phyloP scores from a whole-genome alignment of 2,329 filamentous ascomycete species.

The Colletotrichum sp. region DNA sequence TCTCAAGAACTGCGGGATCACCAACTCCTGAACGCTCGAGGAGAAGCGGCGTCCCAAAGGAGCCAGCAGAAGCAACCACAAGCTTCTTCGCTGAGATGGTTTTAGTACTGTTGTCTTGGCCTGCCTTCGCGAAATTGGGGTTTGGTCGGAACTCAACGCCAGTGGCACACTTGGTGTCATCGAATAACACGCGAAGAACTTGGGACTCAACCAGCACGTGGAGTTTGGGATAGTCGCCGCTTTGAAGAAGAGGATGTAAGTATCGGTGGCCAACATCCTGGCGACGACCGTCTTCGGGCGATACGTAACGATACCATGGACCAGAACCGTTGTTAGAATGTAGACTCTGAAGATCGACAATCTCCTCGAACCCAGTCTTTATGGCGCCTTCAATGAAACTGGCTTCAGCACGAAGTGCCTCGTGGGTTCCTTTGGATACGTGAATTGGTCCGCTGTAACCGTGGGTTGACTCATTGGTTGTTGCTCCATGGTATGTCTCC shows the following conservation, averaged over 20 bases:
- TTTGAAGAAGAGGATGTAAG: slow-evolving; percentile 31
- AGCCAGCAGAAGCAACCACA: neutral
- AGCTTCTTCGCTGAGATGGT: neutral
- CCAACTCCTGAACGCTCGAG: neutral
- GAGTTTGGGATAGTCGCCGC: slow-evolving; percentile 30
- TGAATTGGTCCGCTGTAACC: slow-evolving; percentile 54
- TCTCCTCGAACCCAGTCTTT: neutral
- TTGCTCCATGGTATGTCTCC: slow-evolving; percentile 21
- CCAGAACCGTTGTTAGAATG: slow-evolving; percentile 33
- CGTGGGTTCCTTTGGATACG: slow-evolving; percentile 51
- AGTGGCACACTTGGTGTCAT: neutral
- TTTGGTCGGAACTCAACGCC: neutral
- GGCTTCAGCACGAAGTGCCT: slow-evolving; percentile 39
- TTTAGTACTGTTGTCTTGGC: neutral
- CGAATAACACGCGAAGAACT: neutral
- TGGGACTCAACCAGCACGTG: slow-evolving; percentile 26
- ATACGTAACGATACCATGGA: slow-evolving; percentile 20
- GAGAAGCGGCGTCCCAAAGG: neutral
- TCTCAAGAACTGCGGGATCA: neutral
- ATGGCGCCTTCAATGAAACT: slow-evolving; percentile 48
- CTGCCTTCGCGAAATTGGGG: neutral
- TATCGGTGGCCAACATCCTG: slow-evolving; percentile 32
- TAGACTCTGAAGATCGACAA: slow-evolving; percentile 47
- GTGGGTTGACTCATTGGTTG: slow-evolving; percentile 41
- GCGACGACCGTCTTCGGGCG: slow-evolving; percentile 47